These are phyloP conservation scores for Acer saccharum DNA, from an alignment of 345 rosid genomes.

Conservation along the genomic window DNA sequence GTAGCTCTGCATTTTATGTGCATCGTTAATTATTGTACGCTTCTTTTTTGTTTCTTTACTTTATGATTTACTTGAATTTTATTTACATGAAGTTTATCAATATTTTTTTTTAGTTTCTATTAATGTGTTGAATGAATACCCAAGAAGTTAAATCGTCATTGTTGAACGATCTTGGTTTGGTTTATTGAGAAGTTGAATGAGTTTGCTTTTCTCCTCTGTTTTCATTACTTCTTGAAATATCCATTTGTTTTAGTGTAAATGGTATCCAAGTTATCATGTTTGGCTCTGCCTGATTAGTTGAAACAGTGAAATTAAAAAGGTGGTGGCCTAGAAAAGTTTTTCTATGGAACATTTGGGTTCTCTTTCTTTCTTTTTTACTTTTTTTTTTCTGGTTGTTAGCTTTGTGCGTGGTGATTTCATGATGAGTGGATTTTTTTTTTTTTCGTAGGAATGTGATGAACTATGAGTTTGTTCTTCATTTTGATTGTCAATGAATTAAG, in stretches of 20 bases:
- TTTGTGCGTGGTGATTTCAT: neutral
- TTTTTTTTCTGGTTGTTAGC: neutral
- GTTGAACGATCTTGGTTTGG: conserved; percentile 4
- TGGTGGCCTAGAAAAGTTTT: neutral
- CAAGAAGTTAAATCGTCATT: neutral
- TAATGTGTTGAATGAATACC: neutral
- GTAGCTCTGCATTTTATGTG: neutral
- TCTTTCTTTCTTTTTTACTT: too few relatives aligned
- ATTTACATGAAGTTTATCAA: neutral
- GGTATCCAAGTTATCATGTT: neutral
- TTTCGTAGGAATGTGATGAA: neutral
- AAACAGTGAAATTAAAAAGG: neutral
- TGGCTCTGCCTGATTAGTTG: neutral
- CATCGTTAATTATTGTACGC: neutral
- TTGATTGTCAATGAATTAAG: neutral
- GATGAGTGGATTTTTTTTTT: neutral
- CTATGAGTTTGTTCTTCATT: neutral
- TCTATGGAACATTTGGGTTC: neutral
- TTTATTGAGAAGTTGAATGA: neutral
- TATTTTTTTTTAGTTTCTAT: neutral
- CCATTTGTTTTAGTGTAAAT: neutral
- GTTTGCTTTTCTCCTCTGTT: neutral
- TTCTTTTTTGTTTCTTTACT: neutral
- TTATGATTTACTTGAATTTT: neutral
- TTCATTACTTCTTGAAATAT: neutral